Evolutionary conservation across 306 rosid species (phyloP), one percentile per base, ranked within the genome.

Genomic region (Ochetophila trinervis): DNA sequence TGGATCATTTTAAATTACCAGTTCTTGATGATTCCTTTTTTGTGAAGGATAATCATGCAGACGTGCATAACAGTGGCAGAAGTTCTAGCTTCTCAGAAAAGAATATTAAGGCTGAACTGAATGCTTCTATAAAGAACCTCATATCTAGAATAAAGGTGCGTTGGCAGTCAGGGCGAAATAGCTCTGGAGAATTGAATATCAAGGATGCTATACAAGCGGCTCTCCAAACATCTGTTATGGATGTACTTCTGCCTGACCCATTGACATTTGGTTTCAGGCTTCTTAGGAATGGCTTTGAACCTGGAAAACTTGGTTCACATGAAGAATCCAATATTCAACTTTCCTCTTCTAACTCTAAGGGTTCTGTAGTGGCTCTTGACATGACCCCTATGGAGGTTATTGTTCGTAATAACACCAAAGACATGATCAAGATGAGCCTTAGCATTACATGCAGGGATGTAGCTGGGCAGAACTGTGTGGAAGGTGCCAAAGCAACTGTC

Each of bases 151-250:
- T 94, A 53, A 90, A 90, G 78, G 91, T 90, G 54, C 76, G 81
- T 66, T 94, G 97, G 97, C 94, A 90, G 60, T 94, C 95, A 3
- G 97, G 97, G 60, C 83, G 90, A 62, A 88, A 77, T 77, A 90
- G 87, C 80, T 80, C 86, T 0, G 99, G 99, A 51, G 97, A 94
- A 76, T 72, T 90, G 62, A 90, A 94, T 72, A 88, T 90, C 74
- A 86, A 78, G 84, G 97, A 94, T 83, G 99, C 97, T 66, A 76
- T 88, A 69, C 94, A 86, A 65, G 96, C 96, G 50, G 97, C 99
- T 24, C 86, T 93, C 49, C 91, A 80, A 75, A 83, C 97, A 71
- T 90, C 97, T 55, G 81, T 86, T 73, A 93, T 90, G 99, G 97
- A 90, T 63, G 87, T 93, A 42, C 81, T 93, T 70, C 84, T 93